A percentile compares a stretch with the other conserved stretches of the same genome.
Conservation (phyloP, 2,329 filamentous ascomycete genomes). For the Emmonsia crescens region DNA sequence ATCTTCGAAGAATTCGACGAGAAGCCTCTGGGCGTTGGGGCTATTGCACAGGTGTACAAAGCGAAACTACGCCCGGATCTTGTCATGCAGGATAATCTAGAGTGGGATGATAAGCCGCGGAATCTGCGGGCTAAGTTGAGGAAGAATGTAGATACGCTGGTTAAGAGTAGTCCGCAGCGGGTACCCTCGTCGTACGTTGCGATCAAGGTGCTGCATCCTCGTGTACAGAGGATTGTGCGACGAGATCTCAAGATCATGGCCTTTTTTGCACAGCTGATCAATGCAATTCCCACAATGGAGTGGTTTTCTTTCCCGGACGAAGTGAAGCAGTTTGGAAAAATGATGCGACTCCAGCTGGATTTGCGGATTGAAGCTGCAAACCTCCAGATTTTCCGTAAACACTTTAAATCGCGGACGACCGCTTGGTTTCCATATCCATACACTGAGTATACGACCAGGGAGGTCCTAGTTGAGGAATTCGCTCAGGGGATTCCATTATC, state of each 20-base stretch:
- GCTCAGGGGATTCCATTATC: slow-evolving; percentile 87
- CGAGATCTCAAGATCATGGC: slow-evolving; percentile 88
- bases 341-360: slow-evolving; percentile 98
- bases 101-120: slow-evolving; percentile 41
- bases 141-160: slow-evolving; percentile 71
- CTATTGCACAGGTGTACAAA: slow-evolving; percentile 96
- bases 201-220: slow-evolving; percentile 88
- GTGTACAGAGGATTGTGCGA: slow-evolving; percentile 80
- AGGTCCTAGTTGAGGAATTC: slow-evolving; percentile 90
- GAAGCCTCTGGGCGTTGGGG: slow-evolving; percentile 79
- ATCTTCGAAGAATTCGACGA: slow-evolving; percentile 96
- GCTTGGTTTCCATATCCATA: slow-evolving; percentile 98
- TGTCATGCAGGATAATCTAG: slow-evolving; percentile 50
- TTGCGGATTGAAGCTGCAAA: slow-evolving; percentile 91
- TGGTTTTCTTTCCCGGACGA: slow-evolving; percentile 96
- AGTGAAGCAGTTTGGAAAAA: slow-evolving; percentile 85
- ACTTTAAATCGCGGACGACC: slow-evolving; percentile 80
- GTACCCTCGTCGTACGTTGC: slow-evolving; percentile 89
- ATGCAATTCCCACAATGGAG: slow-evolving; percentile 84
- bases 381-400: slow-evolving; percentile 70
- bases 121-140: slow-evolving; percentile 59
- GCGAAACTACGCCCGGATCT: slow-evolving; percentile 78
- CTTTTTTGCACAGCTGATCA: slow-evolving; percentile 76
- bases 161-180: slow-evolving; percentile 75
- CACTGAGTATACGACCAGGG: slow-evolving; percentile 79